phyloP scores from a whole-genome alignment of 2,329 filamentous ascomycete species.

The Neopestalotiopsis sp. region DNA sequence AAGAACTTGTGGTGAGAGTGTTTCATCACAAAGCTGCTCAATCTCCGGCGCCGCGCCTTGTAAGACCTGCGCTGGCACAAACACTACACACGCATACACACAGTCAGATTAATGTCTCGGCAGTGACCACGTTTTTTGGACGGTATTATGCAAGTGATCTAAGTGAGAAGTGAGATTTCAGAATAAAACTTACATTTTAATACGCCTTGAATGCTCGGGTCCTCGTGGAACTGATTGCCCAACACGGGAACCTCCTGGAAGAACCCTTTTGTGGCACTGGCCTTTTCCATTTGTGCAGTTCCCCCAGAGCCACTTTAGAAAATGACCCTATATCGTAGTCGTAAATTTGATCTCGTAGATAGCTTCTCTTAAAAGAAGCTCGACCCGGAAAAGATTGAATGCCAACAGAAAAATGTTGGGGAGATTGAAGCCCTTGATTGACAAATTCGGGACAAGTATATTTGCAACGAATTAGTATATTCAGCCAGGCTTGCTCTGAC shows the following conservation, averaged over 20 bases:
- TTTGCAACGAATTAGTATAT: too few relatives aligned
- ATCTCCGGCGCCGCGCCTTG: slow-evolving; percentile 48
- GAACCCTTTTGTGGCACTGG: slow-evolving; percentile 32
- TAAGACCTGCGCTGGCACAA: slow-evolving; percentile 48
- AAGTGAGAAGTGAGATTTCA: background rate
- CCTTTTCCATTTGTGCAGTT: slow-evolving; percentile 28
- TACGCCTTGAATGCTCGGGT: slow-evolving; percentile 25
- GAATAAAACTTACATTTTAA: slow-evolving; percentile 22
- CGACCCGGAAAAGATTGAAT: too few relatives aligned
- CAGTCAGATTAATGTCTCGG: background rate
- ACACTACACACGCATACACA: slow-evolving; percentile 43
- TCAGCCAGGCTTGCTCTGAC: too few relatives aligned
- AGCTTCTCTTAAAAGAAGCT: too few relatives aligned
- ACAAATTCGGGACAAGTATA: too few relatives aligned
- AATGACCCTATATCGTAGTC: too few relatives aligned
- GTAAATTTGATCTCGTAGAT: too few relatives aligned
- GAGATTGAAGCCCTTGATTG: too few relatives aligned
- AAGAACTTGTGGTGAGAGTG: slow-evolving; percentile 60
- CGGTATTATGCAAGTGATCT: background rate
- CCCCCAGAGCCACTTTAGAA: background rate
- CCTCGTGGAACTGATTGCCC: slow-evolving; percentile 28
- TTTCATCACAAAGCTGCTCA: slow-evolving; percentile 52
- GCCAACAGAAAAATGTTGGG: too few relatives aligned
- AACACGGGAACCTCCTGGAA: slow-evolving; percentile 25
- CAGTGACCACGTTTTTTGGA: background rate